Percentiles rank a stretch among this genome's conserved stretches.
Conservation (phyloP, 352 stramenopile species). For the Phytophthora pinifolia region DNA sequence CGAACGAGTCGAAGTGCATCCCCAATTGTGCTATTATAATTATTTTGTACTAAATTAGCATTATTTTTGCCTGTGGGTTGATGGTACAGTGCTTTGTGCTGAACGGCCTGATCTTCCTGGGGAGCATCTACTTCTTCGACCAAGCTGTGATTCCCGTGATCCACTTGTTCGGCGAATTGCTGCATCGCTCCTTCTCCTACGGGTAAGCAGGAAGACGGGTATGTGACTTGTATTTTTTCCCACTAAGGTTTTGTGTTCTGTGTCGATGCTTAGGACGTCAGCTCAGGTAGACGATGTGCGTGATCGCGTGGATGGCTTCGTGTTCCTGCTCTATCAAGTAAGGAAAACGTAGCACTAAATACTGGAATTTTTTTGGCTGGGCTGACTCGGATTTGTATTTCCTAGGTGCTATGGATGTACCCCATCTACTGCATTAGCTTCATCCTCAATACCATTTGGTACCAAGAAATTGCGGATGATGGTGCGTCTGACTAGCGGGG, state of each 20-base stretch:
- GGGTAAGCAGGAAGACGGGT: slow-evolving; percentile 32
- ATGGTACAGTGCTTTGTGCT: slow-evolving; percentile 73
- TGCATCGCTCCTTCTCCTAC: slow-evolving; percentile 69
- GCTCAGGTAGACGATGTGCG: slow-evolving; percentile 71
- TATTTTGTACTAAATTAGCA: slow-evolving; percentile 2
- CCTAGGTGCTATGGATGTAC: slow-evolving; percentile 87
- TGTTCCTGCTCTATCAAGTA: slow-evolving; percentile 88
- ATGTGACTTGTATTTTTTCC: neutral
- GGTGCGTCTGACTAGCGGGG: slow-evolving; percentile 34
- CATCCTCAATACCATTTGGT: slow-evolving; percentile 92
- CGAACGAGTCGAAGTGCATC: neutral
- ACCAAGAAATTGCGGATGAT: slow-evolving; percentile 89
- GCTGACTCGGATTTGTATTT: neutral
- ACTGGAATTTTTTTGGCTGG: neutral
- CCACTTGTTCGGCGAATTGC: slow-evolving; percentile 83
- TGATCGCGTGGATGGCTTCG: slow-evolving; percentile 78
- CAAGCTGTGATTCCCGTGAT: slow-evolving; percentile 83
- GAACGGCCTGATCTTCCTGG: slow-evolving; percentile 89
- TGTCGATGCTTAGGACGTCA: slow-evolving; percentile 28
- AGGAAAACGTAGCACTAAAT: neutral
- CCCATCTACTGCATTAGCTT: slow-evolving; percentile 92
- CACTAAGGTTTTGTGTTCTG: neutral
- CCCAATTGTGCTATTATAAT: slow-evolving; percentile 1
- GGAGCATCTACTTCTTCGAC: slow-evolving; percentile 91
- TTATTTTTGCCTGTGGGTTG: slow-evolving; percentile 1